Conservation (phyloP, 495 filamentous ascomycete species). For the Neurospora hispaniola region DNA sequence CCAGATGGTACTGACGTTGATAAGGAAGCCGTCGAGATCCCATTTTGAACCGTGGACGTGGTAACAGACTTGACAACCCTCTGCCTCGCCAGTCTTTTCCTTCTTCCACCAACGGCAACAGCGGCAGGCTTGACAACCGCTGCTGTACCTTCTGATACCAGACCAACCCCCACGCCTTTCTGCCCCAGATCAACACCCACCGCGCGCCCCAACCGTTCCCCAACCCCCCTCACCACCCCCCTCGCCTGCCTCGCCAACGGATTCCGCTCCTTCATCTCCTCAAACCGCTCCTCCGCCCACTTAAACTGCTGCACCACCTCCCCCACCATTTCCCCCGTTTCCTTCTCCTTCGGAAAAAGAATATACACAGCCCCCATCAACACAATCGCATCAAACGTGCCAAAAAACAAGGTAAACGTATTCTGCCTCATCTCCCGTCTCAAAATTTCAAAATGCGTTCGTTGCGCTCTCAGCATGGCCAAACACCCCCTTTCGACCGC, state of each 20-base stretch:
- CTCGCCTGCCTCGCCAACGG: slow-evolving; percentile 42
- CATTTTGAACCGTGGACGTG: background rate
- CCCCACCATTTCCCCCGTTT: slow-evolving; percentile 32
- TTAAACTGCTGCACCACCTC: slow-evolving; percentile 41
- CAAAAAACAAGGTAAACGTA: slow-evolving; percentile 33
- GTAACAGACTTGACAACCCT: background rate
- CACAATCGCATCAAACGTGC: slow-evolving; percentile 53
- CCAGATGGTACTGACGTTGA: background rate
- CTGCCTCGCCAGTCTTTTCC: background rate
- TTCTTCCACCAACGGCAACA: background rate
- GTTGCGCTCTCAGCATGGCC: slow-evolving; percentile 44
- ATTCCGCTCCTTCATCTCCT: slow-evolving; percentile 38
- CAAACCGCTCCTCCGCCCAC: slow-evolving; percentile 42
- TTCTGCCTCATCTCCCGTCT: background rate
- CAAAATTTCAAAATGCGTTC: slow-evolving; percentile 30
- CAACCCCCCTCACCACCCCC: slow-evolving; percentile 39
- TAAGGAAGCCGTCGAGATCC: background rate
- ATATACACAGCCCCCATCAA: slow-evolving; percentile 50
- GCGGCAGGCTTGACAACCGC: background rate
- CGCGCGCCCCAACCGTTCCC: slow-evolving; percentile 21
- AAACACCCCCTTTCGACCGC: slow-evolving; percentile 42
- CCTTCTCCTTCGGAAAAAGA: slow-evolving; percentile 29
- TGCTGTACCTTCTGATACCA: background rate
- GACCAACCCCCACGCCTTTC: slow-evolving; percentile 1
- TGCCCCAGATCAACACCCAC: background rate